Evolutionary conservation across 441 rosid genomes (phyloP), one percentile per base, ranked within the genome.

Genomic region (Populus hybrid): DNA sequence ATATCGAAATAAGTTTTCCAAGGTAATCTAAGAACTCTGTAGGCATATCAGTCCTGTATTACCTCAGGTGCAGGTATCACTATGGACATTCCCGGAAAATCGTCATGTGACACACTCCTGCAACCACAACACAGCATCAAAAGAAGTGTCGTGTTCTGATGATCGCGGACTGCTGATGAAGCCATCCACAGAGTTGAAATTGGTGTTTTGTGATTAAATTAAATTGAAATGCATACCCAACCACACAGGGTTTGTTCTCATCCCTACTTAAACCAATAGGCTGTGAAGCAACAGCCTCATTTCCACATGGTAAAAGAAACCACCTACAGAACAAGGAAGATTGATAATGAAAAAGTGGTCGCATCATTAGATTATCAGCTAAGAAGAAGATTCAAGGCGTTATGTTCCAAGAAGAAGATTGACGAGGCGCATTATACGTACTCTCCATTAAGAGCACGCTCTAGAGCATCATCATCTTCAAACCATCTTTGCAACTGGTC

Each of bases 361-460:
- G 34, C 21, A 16, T 18, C 8, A 14, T 23, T 0, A 18, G 36
- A 34, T 50, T 50, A 50, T 50, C 59, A 50, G n/a, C 59, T n/a
- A 16, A 50, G 0, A 50, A 5, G 6, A 50, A 50, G 59, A 50
- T 50, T 50, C 59, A 50, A 50, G 59, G 59, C 6, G n/a, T 5
- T 67, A 66, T 63, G 68, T 74, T n/a, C 10, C 1, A 61, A 35
- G 8, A 14, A 35, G 8, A 14, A 63, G n/a, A 35, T 50, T 81
- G 18, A 79, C 28, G 40, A 67, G 77, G 69, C 59, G 38, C 67
- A 72, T 78, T 35, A 24, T 54, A 84, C 92, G 20, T 83, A 92
- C 97, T 93, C 97, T 80, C 95, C 99, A 32, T 69, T 85, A n/a
- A 95, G 82, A 65, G 97, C 89, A 67, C 92, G 92, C 82, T 92